Conservation (phyloP, 768 basidiomycete species). For the Macrolepiota fuliginosa region DNA sequence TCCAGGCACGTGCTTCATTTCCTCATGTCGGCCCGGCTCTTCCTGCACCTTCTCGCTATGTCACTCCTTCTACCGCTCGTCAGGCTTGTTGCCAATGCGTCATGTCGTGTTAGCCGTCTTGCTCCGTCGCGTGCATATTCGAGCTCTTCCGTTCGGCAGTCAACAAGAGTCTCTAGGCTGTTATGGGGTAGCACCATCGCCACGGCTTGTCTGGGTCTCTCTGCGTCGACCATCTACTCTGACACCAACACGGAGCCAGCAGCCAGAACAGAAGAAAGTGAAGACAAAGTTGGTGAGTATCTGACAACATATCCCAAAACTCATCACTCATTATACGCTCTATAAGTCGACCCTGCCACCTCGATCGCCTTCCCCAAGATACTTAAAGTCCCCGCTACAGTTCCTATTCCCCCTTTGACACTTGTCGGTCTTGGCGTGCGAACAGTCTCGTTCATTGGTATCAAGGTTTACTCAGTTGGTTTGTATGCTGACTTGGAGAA, state of each 20-base stretch:
- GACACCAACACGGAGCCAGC: conserved; percentile 30
- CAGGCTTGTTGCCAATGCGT: conserved; percentile 13
- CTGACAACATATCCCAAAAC: neutral
- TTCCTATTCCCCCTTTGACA: conserved; percentile 58
- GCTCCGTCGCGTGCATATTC: neutral
- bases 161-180: conserved; percentile 15
- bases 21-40: neutral
- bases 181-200: conserved; percentile 30
- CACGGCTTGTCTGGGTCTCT: conserved; percentile 18
- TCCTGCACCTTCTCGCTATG: conserved; percentile 11
- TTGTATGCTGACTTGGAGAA: conserved; percentile 86
- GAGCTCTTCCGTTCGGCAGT: neutral
- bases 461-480: conserved; percentile 87
- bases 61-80: conserved; percentile 16
- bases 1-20: conserved; percentile 3
- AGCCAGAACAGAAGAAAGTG: conserved; percentile 10
- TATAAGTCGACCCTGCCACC: conserved; percentile 68
- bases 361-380: conserved; percentile 70
- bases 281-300: conserved; percentile 20
- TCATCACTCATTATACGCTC: neutral
- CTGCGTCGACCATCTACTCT: conserved; percentile 36
- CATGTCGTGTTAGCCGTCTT: neutral
- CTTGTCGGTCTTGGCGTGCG: conserved; percentile 85
- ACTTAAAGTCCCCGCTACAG: conserved; percentile 61
- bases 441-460: conserved; percentile 83